phyloP scores from a whole-genome alignment of 2,329 filamentous ascomycete genomes.

The Coniella vitis region DNA sequence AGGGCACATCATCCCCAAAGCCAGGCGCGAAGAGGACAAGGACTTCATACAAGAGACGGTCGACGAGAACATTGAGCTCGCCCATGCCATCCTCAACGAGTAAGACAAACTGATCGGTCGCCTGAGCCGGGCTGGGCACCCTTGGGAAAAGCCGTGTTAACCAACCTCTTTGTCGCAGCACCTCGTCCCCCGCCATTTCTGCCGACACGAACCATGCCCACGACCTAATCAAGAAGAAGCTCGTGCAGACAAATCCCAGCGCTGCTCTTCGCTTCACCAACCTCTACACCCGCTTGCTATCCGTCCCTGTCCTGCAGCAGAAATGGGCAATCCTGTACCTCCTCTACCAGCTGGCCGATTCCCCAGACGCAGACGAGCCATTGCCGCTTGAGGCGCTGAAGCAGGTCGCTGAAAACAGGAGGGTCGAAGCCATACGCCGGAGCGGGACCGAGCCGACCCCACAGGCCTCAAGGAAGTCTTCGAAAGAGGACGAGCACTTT shows the following conservation, averaged over 20 bases:
- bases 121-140: no score
- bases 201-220: slow-evolving; percentile 85
- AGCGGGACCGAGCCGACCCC: slow-evolving; percentile 17
- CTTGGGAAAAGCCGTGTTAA: no score
- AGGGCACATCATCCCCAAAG: slow-evolving; percentile 60
- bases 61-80: slow-evolving; percentile 50
- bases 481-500: slow-evolving; percentile 40
- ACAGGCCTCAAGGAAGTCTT: slow-evolving; percentile 30
- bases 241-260: slow-evolving; percentile 70
- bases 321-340: slow-evolving; percentile 97
- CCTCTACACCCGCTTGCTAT: slow-evolving; percentile 79
- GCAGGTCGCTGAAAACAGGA: slow-evolving; percentile 28
- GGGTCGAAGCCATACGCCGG: slow-evolving; percentile 12
- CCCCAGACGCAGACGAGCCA: slow-evolving; percentile 48
- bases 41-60: slow-evolving; percentile 62
- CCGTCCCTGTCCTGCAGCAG: slow-evolving; percentile 85
- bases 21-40: slow-evolving; percentile 49
- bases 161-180: slow-evolving; percentile 4
- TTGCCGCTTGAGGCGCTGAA: slow-evolving; percentile 36
- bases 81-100: slow-evolving; percentile 46
- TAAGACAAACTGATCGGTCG: slow-evolving; percentile 25
- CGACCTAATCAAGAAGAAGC: slow-evolving; percentile 82
- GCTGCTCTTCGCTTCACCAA: slow-evolving; percentile 84
- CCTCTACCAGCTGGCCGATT: slow-evolving; percentile 74
- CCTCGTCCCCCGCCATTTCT: slow-evolving; percentile 44